Evolutionary conservation across 2,329 filamentous ascomycete genomes (phyloP), one percentile per base, ranked within the genome.

Genomic region (Trichophyton benhamiae): DNA sequence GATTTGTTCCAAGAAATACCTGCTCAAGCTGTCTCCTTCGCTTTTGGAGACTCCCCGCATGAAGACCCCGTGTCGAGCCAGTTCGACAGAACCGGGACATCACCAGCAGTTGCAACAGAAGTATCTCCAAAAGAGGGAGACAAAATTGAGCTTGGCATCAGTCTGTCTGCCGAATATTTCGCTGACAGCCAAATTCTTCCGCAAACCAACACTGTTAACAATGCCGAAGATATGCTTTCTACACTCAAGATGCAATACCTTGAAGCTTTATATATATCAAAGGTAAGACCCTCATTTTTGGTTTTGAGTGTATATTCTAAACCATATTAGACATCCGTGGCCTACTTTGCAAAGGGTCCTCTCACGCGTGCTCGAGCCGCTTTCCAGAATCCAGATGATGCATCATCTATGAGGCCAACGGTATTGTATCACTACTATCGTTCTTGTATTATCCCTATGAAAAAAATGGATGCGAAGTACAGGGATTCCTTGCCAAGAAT

Each of bases 321-420:
- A 38, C 44, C 65, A 69, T 17, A 70, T 8, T 62, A 78, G 71
- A 75, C 77, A n/a, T 78, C 77, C 30, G 68, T 80, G 60, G 78
- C 78, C 60, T 80, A 79, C 65, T 80, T 79, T 66, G 77, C 77
- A 41, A 80, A 80, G 69, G 78, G 78, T 3, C 77, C 78, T 15
- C 67, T 80, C 58, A 72, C 77, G 13, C 75, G 78, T 30, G 77
- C 75, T 30, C 74, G 78, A 36, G 73, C 70, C 44, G 71, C 72
- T 58, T 74, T 75, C 36, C 71, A 74, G 61, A 30, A 44, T 8
- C 62, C 67, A 9, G 69, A 65, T n/a, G 53, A 63, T 38, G 63
- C 67, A 27, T 65, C 67, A 11, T 55, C 66, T 4, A 66, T 63
- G 53, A 68, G 65, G 1, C 64, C 69, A 22, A 52, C 61, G 0